Evolutionary conservation across 225 moss, liverwort and hornwort genomes (phyloP).

Genomic region (Neckera pumila): DNA sequence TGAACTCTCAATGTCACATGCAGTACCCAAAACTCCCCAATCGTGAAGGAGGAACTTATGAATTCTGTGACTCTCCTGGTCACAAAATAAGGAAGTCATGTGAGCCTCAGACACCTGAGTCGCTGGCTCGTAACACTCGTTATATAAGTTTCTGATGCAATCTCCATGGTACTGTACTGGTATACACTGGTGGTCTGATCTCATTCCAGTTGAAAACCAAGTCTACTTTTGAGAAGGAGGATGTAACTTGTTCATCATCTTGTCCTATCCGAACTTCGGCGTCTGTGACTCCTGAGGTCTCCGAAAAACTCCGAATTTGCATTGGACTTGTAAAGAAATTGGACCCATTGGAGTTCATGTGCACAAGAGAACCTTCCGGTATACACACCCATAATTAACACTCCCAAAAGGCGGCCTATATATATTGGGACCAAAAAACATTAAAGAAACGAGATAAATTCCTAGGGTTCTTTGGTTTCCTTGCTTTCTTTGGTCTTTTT

Average conservation of each 20-base stretch:
- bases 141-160: not conserved
- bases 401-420: rapidly evolving
- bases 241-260: too few relatives aligned
- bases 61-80: not conserved
- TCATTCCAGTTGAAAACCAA: not conserved
- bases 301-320: not conserved
- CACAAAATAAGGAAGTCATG: not conserved
- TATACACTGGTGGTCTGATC: not conserved
- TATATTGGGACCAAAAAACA: not conserved
- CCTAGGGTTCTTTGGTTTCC: too few relatives aligned
- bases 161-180: not conserved
- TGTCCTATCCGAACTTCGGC: not conserved
- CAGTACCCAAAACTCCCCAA: too few relatives aligned
- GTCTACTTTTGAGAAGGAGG: not conserved
- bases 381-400: not conserved
- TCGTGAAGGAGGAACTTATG: not conserved
- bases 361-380: not conserved
- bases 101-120: not conserved
- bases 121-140: not conserved
- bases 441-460: too few relatives aligned
- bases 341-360: not conserved
- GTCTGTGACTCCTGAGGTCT: not conserved
- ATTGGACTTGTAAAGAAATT: not conserved
- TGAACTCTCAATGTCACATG: too few relatives aligned
- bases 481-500: too few relatives aligned